Conservation (phyloP, 305 asterid genomes). For the Solanum chacoense region DNA sequence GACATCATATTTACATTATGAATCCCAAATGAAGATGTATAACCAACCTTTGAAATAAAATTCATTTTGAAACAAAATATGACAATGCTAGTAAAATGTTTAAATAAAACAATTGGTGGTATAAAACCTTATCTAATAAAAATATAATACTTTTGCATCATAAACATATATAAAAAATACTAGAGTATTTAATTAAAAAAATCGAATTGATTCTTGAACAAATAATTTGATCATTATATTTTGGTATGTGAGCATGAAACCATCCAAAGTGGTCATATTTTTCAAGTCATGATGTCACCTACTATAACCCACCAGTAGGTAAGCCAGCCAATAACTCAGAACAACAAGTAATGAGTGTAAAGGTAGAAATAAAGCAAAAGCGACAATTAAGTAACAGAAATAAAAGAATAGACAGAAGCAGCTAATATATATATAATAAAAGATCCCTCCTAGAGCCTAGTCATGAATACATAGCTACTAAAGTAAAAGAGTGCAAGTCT, state of each 20-base stretch:
- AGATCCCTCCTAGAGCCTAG: neutral
- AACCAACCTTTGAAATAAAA: neutral
- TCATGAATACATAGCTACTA: neutral
- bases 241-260: neutral
- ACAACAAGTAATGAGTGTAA: too few relatives aligned
- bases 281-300: neutral
- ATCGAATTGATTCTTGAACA: neutral
- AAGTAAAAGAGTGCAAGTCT: neutral
- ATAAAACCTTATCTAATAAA: neutral
- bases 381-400: neutral
- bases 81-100: neutral
- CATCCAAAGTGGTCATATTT: neutral
- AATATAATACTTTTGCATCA: neutral
- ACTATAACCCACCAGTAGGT: too few relatives aligned
- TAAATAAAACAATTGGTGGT: neutral
- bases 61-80: neutral
- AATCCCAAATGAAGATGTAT: neutral
- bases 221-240: neutral
- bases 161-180: neutral
- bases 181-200: neutral
- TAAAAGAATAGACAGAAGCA: neutral
- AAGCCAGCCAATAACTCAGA: neutral
- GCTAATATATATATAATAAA: too few relatives aligned
- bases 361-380: neutral
- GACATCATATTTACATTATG: neutral